These are phyloP conservation scores for Madurella mycetomatis DNA, from an alignment of 2,329 filamentous ascomycete genomes.

Conservation along the genomic window DNA sequence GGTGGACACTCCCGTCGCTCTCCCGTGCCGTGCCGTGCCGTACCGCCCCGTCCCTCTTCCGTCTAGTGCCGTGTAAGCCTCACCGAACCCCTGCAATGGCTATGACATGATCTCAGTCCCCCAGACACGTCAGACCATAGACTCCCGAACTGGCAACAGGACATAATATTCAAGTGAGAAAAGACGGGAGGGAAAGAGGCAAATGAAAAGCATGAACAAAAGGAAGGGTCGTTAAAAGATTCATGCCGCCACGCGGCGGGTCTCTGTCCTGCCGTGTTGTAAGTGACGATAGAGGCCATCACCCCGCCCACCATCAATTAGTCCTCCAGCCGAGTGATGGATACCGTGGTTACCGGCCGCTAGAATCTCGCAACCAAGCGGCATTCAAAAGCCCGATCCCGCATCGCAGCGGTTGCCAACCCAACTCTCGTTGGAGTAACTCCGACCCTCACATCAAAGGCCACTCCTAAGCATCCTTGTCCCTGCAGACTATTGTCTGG, in stretches of 20 bases:
- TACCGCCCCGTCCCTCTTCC: conserved; percentile 11
- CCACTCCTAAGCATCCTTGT: neutral
- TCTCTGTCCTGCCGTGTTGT: neutral
- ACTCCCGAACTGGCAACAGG: neutral
- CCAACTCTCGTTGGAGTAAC: no score
- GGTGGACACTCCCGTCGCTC: conserved; percentile 11
- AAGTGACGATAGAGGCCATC: neutral
- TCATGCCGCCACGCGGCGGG: neutral
- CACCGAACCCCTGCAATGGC: neutral
- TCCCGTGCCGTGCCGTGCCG: conserved; percentile 16
- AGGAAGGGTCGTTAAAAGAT: neutral
- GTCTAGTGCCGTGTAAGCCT: conserved; percentile 2
- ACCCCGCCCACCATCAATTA: neutral
- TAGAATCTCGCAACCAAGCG: neutral
- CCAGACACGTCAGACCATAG: neutral
- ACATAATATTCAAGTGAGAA: neutral
- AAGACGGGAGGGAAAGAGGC: neutral
- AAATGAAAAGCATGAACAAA: neutral
- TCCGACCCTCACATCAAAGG: no score
- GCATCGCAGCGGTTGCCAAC: no score
- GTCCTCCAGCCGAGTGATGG: neutral
- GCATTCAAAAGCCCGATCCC: neutral
- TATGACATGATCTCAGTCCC: neutral
- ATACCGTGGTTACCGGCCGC: neutral
- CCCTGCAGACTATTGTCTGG: neutral